These are phyloP conservation scores for Adansonia digitata DNA, from an alignment of 345 rosid species.

Conservation along the genomic window DNA sequence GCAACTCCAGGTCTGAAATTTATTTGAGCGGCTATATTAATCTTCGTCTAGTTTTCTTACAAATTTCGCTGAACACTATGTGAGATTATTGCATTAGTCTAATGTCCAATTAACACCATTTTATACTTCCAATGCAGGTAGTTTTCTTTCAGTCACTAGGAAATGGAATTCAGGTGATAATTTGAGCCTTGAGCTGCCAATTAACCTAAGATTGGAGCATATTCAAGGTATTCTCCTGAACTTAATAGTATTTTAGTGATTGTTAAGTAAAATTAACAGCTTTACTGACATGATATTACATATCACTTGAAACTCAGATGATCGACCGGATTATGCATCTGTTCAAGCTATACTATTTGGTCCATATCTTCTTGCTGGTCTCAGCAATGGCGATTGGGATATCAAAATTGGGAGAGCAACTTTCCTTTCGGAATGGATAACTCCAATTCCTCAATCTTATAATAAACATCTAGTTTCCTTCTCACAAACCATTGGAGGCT, in stretches of 20 bases:
- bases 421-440: constrained; percentile 49
- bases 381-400: constrained; percentile 61
- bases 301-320: constrained; percentile 41
- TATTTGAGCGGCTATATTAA: not conserved
- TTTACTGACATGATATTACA: not conserved
- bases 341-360: constrained; percentile 81
- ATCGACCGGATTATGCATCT: constrained; percentile 58
- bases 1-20: constrained; percentile 57
- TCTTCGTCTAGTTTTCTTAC: not conserved
- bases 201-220: constrained; percentile 52
- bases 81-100: not conserved
- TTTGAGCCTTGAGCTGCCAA: constrained; percentile 52
- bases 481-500: constrained; percentile 44
- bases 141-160: constrained; percentile 36
- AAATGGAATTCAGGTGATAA: constrained; percentile 57
- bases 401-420: constrained; percentile 33
- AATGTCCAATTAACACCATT: not conserved
- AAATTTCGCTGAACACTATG: not conserved
- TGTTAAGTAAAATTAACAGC: not conserved
- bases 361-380: constrained; percentile 74
- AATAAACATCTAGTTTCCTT: constrained; percentile 51
- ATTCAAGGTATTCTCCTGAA: constrained; percentile 54
- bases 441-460: constrained; percentile 44
- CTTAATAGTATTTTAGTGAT: not conserved
- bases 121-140: constrained; percentile 35